phyloP scores from a whole-genome alignment of 805 yeast genomes.

The Wickerhamomyces bovis region DNA sequence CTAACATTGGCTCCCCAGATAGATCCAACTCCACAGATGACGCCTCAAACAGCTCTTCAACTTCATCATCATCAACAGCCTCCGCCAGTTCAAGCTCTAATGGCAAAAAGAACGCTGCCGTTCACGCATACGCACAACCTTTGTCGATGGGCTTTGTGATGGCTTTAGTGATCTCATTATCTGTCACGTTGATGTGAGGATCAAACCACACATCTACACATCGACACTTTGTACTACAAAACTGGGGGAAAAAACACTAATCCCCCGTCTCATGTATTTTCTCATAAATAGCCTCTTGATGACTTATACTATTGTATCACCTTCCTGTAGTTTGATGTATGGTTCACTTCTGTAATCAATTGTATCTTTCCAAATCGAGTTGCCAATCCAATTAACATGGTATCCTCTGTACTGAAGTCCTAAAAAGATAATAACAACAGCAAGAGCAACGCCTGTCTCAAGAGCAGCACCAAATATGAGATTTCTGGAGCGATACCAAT shows the following conservation, averaged over 20 bases:
- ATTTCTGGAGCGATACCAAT: slow-evolving; percentile 41
- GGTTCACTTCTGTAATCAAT: slow-evolving; percentile 29
- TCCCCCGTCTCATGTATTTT: too few relatives aligned
- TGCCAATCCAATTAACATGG: slow-evolving; percentile 54
- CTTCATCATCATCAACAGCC: background rate
- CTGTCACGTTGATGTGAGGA: slow-evolving; percentile 1
- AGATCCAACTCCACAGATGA: background rate
- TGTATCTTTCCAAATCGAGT: slow-evolving; percentile 37
- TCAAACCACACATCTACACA: too few relatives aligned
- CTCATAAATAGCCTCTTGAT: too few relatives aligned
- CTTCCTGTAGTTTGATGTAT: slow-evolving; percentile 29
- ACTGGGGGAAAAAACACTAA: too few relatives aligned
- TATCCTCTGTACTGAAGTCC: slow-evolving; percentile 45
- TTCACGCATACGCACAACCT: slow-evolving; percentile 1
- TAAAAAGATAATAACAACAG: slow-evolving; percentile 49
- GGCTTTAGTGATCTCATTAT: background rate
- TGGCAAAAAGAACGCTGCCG: background rate
- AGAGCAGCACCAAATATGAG: slow-evolving; percentile 54
- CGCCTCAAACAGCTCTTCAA: background rate
- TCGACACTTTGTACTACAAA: too few relatives aligned
- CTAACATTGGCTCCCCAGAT: background rate
- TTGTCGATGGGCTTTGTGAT: slow-evolving; percentile 2
- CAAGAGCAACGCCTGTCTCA: slow-evolving; percentile 56
- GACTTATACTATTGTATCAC: slow-evolving; percentile 11
- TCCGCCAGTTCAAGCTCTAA: background rate